Base-by-base conservation (phyloP, 108 stramenopile species). In the Conticribra weissflogii region DNA sequence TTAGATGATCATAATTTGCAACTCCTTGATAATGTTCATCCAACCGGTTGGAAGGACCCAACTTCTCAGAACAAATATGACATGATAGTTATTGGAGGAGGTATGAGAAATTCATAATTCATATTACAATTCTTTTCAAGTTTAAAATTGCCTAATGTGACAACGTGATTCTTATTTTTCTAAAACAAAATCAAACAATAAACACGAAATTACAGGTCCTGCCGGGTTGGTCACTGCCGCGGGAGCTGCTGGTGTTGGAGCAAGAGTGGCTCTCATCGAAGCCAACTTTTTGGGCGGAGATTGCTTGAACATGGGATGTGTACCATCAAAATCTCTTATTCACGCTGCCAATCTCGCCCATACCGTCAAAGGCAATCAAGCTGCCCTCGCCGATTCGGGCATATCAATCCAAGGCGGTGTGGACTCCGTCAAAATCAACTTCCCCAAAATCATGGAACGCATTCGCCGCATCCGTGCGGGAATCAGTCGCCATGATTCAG, bases 241-340 rank as follows among this genome's bases (percentile, higher is more conserved):
- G 22, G 85, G 88, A 27, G 82, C 85, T 4, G 89, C 87, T 12
- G 87, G 85, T 12, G 79, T 94, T 25, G 91, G 92, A 17, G 88
- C 83, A 59, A 80, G 79, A 28, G 87, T 87, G 16, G 92, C 94
- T 17, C 52, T 97, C 54, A 93, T 97, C 49, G 96, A 97, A 81
- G 87, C 72, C 52, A 77, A 91, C 66, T 57, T 90, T 48, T 65
- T 95, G 54, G 96, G 96, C 46, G 96, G 96, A 19, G 96, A 97
- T 75, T 88, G 89, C 65, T 75, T 94, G n/a, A 94, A 94, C 73
- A 84, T 90, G 32, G 96, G 96, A 27, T 97, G 96, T 77, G 92
- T 97, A n/a, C 95, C 95, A 24, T 82, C 81, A 33, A 95, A 95
- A 72, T 74, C 93, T 16, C 81, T 97, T 24, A 85, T 97, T 55